Percentiles rank a stretch among this genome's conserved stretches.
These are phyloP conservation scores for Pseudocercospora fijiensis DNA, from an alignment of 2,329 filamentous ascomycete genomes.

Conservation along the genomic window DNA sequence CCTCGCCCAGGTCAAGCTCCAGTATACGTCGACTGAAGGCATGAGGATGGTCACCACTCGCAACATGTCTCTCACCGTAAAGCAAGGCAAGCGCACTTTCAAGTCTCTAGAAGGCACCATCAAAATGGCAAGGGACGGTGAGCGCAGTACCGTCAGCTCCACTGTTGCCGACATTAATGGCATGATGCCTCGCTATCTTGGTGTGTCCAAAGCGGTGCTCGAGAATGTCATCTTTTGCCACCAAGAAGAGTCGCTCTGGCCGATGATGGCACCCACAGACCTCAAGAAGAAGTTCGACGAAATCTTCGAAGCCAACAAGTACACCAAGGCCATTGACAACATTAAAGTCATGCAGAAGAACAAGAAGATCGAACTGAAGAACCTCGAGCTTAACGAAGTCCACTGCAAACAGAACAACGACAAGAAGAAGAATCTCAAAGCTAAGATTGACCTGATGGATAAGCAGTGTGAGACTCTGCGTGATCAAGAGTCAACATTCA, in stretches of 20 bases:
- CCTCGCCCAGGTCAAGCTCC: slow-evolving; percentile 84
- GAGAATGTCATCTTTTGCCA: slow-evolving; percentile 98
- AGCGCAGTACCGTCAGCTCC: slow-evolving; percentile 75
- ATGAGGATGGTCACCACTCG: slow-evolving; percentile 79
- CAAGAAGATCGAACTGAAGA: slow-evolving; percentile 71
- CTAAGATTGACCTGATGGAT: slow-evolving; percentile 56
- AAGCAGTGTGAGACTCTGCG: slow-evolving; percentile 64
- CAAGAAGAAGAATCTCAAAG: slow-evolving; percentile 71
- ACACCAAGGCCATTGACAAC: slow-evolving; percentile 95
- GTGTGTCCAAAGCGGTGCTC: slow-evolving; percentile 84
- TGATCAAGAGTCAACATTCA: slow-evolving; percentile 59
- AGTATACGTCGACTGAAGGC: slow-evolving; percentile 76
- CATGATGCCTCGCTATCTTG: slow-evolving; percentile 80
- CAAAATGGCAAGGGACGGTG: slow-evolving; percentile 72
- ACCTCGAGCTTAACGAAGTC: slow-evolving; percentile 71
- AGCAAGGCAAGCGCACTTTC: slow-evolving; percentile 71
- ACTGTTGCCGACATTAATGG: slow-evolving; percentile 71
- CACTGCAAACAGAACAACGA: slow-evolving; percentile 83
- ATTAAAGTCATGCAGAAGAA: slow-evolving; percentile 84
- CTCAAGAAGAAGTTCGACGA: slow-evolving; percentile 96
- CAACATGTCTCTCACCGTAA: slow-evolving; percentile 80
- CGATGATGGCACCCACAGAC: slow-evolving; percentile 79
- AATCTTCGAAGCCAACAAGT: slow-evolving; percentile 95
- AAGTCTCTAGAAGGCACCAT: slow-evolving; percentile 85
- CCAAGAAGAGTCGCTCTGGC: slow-evolving; percentile 96